phyloP scores from a whole-genome alignment of 2,329 filamentous ascomycete genomes.

The Neofusicoccum sp. region DNA sequence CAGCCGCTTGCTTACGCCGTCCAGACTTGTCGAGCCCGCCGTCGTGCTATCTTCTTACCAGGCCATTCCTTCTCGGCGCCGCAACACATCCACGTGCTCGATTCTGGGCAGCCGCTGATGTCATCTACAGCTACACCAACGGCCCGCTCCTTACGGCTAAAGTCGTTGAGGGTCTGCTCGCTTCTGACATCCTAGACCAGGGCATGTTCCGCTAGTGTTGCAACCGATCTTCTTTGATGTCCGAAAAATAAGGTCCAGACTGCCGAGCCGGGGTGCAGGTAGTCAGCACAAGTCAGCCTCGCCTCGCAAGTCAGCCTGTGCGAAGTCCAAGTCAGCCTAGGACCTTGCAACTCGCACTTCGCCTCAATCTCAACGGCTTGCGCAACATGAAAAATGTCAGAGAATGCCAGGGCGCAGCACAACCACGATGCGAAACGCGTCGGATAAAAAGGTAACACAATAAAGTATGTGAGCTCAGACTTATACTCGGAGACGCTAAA shows the following conservation, averaged over 20 bases:
- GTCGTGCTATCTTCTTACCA: not conserved
- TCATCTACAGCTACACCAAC: not conserved
- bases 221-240: not conserved
- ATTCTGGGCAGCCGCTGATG: not conserved
- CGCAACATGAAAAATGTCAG: not conserved
- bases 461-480: constrained; percentile 16
- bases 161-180: not conserved
- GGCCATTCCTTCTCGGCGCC: not conserved
- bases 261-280: not conserved
- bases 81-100: not conserved
- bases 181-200: not conserved
- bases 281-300: not conserved
- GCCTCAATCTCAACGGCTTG: not conserved
- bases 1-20: constrained; percentile 3
- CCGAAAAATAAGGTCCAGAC: not conserved
- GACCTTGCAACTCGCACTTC: not conserved
- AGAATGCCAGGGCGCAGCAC: not conserved
- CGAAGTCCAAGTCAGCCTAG: not conserved
- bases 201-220: not conserved
- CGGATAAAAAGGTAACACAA: not conserved
- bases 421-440: not conserved
- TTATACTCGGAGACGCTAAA: constrained; percentile 11
- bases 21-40: not conserved
- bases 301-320: not conserved
- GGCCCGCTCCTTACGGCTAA: not conserved